Evolutionary conservation across 441 rosid species (phyloP), one percentile per base, ranked within the genome.

Genomic region (Gossypium trilobum): DNA sequence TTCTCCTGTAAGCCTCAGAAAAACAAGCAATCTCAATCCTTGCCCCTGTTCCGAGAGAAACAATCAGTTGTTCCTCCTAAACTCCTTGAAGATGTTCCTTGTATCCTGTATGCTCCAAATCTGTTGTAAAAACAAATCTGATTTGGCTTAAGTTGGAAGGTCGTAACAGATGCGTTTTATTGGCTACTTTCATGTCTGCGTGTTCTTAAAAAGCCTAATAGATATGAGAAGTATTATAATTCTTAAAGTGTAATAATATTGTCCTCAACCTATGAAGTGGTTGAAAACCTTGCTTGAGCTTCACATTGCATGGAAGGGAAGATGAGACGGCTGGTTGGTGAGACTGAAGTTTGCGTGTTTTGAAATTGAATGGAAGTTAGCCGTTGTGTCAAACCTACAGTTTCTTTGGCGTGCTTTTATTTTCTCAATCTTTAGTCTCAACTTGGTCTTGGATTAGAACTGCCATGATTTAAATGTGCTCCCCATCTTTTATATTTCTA

Each of bases 301-400:
- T 11, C 16, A 23, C 0, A 4, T 57, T 59, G 57, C 2, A 20
- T 39, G 61, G 73, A 20, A 46, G 68, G 36, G 14, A 11, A 17
- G 76, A 72, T 7, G 13, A 16, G 73, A 17, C 68, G 83, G 79
- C 80, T 70, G 62, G 79, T 75, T 76, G 83, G 76, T 78, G 78
- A 68, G 50, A 67, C 27, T 25, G 8, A 10, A 54, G 10, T 22
- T 46, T 22, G 48, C 9, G 54, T 36, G 71, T 48, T 73, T 82
- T 83, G 87, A 82, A 83, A 73, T 84, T 84, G 89, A 82, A 84
- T 79, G 89, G 86, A 64, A 16, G 86, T 76, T 83, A 29, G 81
- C 57, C 36, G 1, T 25, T 27, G 63, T 13, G 36, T 25, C 63
- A 31, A 31, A 31, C 5, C 36, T 31, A 31, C 1, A 50, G 19